Evolutionary conservation across 768 basidiomycete species (phyloP).

Genomic region (Dentipellis sp.): DNA sequence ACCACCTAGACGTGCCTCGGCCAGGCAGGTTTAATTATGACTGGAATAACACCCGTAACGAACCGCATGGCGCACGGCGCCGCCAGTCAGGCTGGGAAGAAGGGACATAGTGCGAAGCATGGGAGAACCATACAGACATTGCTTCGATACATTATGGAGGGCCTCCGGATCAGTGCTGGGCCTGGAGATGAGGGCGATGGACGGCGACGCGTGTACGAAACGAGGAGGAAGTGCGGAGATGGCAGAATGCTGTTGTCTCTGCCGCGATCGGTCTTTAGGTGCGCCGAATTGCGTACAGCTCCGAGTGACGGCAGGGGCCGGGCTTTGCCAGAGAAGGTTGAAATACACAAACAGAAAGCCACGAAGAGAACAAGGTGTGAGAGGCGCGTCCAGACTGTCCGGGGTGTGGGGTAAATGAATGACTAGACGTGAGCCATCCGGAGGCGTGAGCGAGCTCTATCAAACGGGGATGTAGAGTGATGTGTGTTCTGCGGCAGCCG

Average conservation of each 20-base stretch:
- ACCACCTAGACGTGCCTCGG: too few species aligned
- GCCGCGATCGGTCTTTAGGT: neutral
- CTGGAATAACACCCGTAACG: too few species aligned
- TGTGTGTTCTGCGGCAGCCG: neutral
- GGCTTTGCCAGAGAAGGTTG: neutral
- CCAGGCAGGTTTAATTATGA: too few species aligned
- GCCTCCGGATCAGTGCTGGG: neutral
- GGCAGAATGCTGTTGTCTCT: neutral
- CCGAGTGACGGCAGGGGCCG: neutral
- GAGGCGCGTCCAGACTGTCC: neutral
- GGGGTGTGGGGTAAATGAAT: neutral
- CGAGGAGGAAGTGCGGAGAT: neutral
- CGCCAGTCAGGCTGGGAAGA: neutral
- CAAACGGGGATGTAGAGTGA: neutral
- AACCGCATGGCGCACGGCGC: too few species aligned
- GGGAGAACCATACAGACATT: neutral
- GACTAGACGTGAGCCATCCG: neutral
- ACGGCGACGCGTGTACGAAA: neutral
- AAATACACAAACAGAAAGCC: neutral
- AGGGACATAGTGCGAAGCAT: neutral
- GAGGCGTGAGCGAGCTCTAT: neutral
- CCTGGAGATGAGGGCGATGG: neutral
- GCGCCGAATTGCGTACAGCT: neutral
- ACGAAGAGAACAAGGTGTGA: neutral
- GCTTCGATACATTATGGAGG: neutral